Percentiles rank a stretch among this genome's conserved stretches.
Conservation (phyloP, 2,329 filamentous ascomycete genomes). For the Fusarium chlamydosporum region DNA sequence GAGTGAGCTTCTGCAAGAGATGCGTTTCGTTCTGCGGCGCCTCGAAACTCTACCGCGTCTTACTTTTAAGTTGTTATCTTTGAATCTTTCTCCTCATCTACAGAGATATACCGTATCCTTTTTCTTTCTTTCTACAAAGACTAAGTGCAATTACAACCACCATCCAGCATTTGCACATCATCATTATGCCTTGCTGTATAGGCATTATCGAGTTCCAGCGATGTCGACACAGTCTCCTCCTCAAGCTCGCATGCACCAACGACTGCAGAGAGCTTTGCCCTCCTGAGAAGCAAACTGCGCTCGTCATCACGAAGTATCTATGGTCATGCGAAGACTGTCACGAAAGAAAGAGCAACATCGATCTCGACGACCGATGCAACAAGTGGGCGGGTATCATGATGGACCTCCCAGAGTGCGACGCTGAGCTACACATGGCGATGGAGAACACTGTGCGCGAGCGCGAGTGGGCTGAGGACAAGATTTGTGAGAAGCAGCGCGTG, state of each 20-base stretch:
- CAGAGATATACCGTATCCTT: neutral
- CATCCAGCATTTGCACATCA: neutral
- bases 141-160: neutral
- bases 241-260: conserved; percentile 51
- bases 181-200: conserved; percentile 52
- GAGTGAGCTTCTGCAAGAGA: conserved; percentile 12
- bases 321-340: conserved; percentile 52
- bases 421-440: neutral
- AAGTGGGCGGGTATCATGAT: conserved; percentile 24
- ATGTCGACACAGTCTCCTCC: conserved; percentile 49
- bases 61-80: neutral
- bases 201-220: conserved; percentile 46
- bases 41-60: conserved; percentile 10
- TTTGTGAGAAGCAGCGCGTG: conserved; percentile 8
- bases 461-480: conserved; percentile 19
- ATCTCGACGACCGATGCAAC: conserved; percentile 22
- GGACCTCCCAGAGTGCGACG: neutral
- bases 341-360: conserved; percentile 4
- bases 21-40: neutral
- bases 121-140: neutral
- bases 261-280: conserved; percentile 48
- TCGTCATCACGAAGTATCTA: conserved; percentile 47
- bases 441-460: conserved; percentile 19
- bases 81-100: neutral
- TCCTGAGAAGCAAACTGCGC: conserved; percentile 29